A percentile compares a stretch with the other conserved stretches of the same genome.
These are phyloP conservation scores for Aleurites moluccanus DNA, from an alignment of 441 rosid genomes.

Conservation along the genomic window DNA sequence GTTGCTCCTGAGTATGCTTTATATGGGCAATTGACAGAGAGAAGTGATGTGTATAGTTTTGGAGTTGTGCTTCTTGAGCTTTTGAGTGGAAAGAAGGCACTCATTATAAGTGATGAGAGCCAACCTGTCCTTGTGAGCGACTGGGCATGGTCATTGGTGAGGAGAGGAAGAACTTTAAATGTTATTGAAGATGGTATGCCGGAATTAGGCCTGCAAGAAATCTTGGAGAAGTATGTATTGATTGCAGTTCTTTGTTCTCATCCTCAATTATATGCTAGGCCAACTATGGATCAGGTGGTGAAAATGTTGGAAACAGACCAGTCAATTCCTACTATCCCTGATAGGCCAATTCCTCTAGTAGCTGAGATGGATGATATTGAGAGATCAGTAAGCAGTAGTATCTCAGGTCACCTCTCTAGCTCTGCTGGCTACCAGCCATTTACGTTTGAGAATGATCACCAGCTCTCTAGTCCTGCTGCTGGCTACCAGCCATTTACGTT, in stretches of 20 bases:
- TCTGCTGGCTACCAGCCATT: conserved; percentile 63
- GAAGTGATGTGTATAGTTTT: conserved; percentile 93
- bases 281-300: conserved; percentile 96
- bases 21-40: conserved; percentile 85
- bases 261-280: conserved; percentile 86
- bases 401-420: conserved; percentile 70
- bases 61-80: conserved; percentile 94
- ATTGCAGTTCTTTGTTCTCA: conserved; percentile 90
- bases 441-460: conserved; percentile 38
- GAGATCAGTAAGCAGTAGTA: conserved; percentile 62
- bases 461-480: too few species aligned
- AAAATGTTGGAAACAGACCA: conserved; percentile 88
- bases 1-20: conserved; percentile 95
- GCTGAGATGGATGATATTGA: conserved; percentile 73
- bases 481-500: conserved; percentile 59
- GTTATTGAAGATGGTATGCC: conserved; percentile 82
- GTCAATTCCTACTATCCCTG: conserved; percentile 74
- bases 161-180: conserved; percentile 59
- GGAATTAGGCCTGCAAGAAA: conserved; percentile 55
- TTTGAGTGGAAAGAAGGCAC: conserved; percentile 84
- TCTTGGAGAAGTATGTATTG: conserved; percentile 79
- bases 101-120: conserved; percentile 43
- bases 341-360: conserved; percentile 72
- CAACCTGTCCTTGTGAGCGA: conserved; percentile 76
- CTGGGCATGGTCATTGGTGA: conserved; percentile 93